Evolutionary conservation across 1,139 yeast species (phyloP).

Genomic region (Nematodospora anomalae): DNA sequence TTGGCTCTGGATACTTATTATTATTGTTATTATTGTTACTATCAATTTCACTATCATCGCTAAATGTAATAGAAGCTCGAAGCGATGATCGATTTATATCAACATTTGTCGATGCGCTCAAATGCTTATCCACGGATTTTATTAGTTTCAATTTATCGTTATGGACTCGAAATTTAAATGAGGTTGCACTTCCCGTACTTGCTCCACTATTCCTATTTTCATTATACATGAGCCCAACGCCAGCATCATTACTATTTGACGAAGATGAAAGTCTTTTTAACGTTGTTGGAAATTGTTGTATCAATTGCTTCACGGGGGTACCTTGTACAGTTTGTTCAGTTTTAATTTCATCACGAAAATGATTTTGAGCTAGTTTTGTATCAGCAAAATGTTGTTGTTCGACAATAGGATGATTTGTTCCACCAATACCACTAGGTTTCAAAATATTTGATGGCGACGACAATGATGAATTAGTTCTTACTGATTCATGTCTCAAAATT

Average conservation of each 20-base stretch:
- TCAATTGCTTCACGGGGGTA: neutral
- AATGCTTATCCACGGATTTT: slow-evolving; percentile 7
- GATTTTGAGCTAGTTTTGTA: slow-evolving; percentile 7
- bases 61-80: slow-evolving; percentile 9
- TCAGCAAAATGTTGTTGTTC: slow-evolving; percentile 7
- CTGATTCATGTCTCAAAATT: slow-evolving; percentile 11
- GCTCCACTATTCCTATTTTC: slow-evolving; percentile 8
- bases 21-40: slow-evolving; percentile 15
- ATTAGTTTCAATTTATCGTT: slow-evolving; percentile 12
- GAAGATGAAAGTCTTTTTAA: slow-evolving; percentile 4
- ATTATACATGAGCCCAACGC: slow-evolving; percentile 1
- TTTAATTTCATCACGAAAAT: too few species aligned
- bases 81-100: slow-evolving; percentile 11
- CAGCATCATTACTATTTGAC: slow-evolving; percentile 5
- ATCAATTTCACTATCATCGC: slow-evolving; percentile 19
- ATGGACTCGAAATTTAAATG: slow-evolving; percentile 8
- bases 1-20: slow-evolving; percentile 15
- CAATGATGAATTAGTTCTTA: slow-evolving; percentile 5
- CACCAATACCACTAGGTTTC: slow-evolving; percentile 2
- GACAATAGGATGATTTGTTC: slow-evolving; percentile 2
- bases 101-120: slow-evolving; percentile 9
- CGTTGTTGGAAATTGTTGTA: slow-evolving; percentile 7
- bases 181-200: slow-evolving; percentile 5
- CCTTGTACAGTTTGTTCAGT: slow-evolving; percentile 1
- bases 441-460: slow-evolving; percentile 2